phyloP scores from a whole-genome alignment of 768 basidiomycete species.

The Filobasidium wieringae region DNA sequence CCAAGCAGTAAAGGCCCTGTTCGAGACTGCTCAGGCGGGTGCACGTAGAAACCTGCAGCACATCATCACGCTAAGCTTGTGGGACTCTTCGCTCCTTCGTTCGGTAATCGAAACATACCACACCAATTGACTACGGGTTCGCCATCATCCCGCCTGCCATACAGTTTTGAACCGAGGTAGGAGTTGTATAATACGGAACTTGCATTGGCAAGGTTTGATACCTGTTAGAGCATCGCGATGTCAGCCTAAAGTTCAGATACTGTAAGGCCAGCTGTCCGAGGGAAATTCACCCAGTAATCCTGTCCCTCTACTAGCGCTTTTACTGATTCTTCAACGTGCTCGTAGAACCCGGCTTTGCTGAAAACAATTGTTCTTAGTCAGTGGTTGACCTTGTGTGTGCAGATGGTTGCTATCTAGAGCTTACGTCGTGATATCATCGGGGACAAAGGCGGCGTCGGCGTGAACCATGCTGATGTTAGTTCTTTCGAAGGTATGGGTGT shows the following conservation, averaged over 20 bases:
- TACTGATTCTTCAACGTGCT: constrained; percentile 57
- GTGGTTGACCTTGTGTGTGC: no score
- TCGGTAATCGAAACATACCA: constrained; percentile 47
- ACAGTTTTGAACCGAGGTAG: constrained; percentile 56
- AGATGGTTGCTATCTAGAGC: constrained; percentile 4
- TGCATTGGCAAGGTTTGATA: constrained; percentile 77
- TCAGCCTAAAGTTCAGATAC: not conserved
- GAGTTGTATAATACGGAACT: constrained; percentile 69
- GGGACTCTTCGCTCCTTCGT: no score
- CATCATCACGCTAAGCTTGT: not conserved
- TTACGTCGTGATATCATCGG: constrained; percentile 50
- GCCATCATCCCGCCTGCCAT: constrained; percentile 44
- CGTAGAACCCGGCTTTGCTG: constrained; percentile 68
- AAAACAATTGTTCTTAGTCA: no score
- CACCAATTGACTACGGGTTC: constrained; percentile 79
- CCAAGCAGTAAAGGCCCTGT: constrained; percentile 50
- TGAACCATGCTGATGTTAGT: constrained; percentile 67
- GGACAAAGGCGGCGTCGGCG: constrained; percentile 65
- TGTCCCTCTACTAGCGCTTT: constrained; percentile 53
- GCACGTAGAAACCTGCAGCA: constrained; percentile 87
- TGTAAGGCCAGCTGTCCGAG: not conserved
- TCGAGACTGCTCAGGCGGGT: constrained; percentile 28
- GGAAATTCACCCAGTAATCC: constrained; percentile 57
- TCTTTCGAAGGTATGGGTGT: no score
- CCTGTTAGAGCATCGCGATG: constrained; percentile 40